phyloP scores from a whole-genome alignment of 2,329 filamentous ascomycete species.

The Nakataea oryzae region DNA sequence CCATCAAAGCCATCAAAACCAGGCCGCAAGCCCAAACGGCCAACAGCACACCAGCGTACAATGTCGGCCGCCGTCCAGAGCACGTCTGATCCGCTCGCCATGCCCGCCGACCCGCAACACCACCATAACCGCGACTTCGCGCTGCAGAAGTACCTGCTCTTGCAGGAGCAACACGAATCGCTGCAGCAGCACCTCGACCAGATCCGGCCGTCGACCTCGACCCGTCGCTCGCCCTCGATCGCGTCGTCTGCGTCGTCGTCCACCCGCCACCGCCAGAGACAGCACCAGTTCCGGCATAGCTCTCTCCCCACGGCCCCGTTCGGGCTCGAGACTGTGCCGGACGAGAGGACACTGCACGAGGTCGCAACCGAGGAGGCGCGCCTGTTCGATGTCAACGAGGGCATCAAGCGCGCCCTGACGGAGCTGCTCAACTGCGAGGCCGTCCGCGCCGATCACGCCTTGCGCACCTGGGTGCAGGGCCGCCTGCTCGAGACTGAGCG shows the following conservation, averaged over 20 bases:
- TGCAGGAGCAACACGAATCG: constrained; percentile 44
- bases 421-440: constrained; percentile 51
- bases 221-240: constrained; percentile 41
- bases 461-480: constrained; percentile 48
- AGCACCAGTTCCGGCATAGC: constrained; percentile 14
- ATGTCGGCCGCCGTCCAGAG: background rate
- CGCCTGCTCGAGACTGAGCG: constrained; percentile 51
- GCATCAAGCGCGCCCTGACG: constrained; percentile 50
- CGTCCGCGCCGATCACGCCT: constrained; percentile 37
- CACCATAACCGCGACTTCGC: constrained; percentile 32
- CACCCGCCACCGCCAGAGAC: constrained; percentile 17
- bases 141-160: constrained; percentile 42
- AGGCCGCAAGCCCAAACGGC: background rate
- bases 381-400: constrained; percentile 46
- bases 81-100: background rate
- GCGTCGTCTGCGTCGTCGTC: background rate
- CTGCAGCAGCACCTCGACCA: constrained; percentile 39
- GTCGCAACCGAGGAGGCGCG: constrained; percentile 42
- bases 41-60: background rate
- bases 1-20: background rate
- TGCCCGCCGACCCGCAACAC: background rate
- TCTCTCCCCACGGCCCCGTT: background rate
- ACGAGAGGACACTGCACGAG: constrained; percentile 36
- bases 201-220: constrained; percentile 31
- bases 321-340: constrained; percentile 25